Evolutionary conservation across 495 filamentous ascomycete species (phyloP).

Genomic region (Astrothelium subdiscretum): DNA sequence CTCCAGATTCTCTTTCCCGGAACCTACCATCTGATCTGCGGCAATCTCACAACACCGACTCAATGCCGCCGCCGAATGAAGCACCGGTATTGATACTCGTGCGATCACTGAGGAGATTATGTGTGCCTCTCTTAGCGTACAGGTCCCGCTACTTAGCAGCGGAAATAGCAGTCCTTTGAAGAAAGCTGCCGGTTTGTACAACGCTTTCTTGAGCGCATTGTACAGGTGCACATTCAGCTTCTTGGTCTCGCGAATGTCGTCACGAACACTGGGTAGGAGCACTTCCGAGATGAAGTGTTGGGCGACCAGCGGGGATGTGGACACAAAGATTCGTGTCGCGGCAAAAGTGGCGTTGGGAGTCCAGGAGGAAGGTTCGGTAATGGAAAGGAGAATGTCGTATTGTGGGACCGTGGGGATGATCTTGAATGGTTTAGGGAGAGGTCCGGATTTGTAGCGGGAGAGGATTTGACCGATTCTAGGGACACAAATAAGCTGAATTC

Average conservation of each 20-base stretch:
- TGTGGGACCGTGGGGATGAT: constrained; percentile 83
- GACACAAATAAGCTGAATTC: constrained; percentile 5
- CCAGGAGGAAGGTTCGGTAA: constrained; percentile 76
- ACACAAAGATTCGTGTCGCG: constrained; percentile 80
- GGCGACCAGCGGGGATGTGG: constrained; percentile 59
- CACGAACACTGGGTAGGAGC: constrained; percentile 74
- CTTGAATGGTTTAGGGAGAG: constrained; percentile 94
- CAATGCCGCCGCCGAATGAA: constrained; percentile 87
- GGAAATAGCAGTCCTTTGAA: constrained; percentile 97
- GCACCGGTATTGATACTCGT: constrained; percentile 68
- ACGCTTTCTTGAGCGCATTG: constrained; percentile 76
- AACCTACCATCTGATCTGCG: constrained; percentile 63
- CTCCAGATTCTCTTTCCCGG: constrained; percentile 37
- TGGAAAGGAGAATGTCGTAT: constrained; percentile 75
- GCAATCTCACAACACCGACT: constrained; percentile 87
- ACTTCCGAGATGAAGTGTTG: constrained; percentile 73
- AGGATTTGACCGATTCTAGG: constrained; percentile 75
- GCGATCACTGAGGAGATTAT: constrained; percentile 77
- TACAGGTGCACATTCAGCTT: constrained; percentile 94
- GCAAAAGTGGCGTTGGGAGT: constrained; percentile 78
- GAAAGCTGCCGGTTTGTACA: constrained; percentile 93
- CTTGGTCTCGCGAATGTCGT: constrained; percentile 76
- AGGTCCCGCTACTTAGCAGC: constrained; percentile 61
- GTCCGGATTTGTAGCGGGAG: constrained; percentile 86
- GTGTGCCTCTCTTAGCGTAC: constrained; percentile 80